A percentile compares a stretch with the other conserved stretches of the same genome.
Evolutionary conservation across 345 rosid species (phyloP).

Genomic region (Heritiera fomes): DNA sequence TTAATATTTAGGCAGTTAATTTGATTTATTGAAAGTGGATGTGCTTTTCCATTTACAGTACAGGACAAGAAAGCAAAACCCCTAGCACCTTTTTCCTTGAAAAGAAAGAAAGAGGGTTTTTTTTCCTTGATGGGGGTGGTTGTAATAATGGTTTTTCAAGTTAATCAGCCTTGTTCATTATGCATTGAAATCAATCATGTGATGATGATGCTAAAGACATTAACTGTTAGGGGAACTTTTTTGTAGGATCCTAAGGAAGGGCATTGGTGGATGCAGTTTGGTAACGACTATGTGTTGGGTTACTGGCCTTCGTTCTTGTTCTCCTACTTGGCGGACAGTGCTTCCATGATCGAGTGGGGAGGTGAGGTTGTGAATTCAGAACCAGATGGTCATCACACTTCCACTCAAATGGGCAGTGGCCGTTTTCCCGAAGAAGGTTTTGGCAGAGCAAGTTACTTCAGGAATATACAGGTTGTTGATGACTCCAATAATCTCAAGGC

Average conservation of each 20-base stretch:
- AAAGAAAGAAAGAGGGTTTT: not conserved
- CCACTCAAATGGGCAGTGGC: conserved; percentile 98
- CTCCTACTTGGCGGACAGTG: conserved; percentile 87
- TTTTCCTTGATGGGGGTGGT: no score
- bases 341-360: conserved; percentile 99
- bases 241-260: conserved; percentile 91
- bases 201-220: not conserved
- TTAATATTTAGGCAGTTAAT: not conserved
- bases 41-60: not conserved
- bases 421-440: conserved; percentile 93
- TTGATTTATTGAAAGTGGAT: not conserved
- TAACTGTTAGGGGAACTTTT: not conserved
- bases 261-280: conserved; percentile 99
- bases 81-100: not conserved
- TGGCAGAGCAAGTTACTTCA: conserved; percentile 87
- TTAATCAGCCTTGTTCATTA: not conserved
- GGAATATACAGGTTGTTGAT: conserved; percentile 89
- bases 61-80: not conserved
- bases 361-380: conserved; percentile 96
- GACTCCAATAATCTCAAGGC: conserved; percentile 88
- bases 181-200: not conserved
- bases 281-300: conserved; percentile 78
- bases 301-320: conserved; percentile 97
- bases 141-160: not conserved
- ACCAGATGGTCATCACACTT: conserved; percentile 79